Conservation (phyloP, 2,329 filamentous ascomycete species). For the Cordyceps militaris region DNA sequence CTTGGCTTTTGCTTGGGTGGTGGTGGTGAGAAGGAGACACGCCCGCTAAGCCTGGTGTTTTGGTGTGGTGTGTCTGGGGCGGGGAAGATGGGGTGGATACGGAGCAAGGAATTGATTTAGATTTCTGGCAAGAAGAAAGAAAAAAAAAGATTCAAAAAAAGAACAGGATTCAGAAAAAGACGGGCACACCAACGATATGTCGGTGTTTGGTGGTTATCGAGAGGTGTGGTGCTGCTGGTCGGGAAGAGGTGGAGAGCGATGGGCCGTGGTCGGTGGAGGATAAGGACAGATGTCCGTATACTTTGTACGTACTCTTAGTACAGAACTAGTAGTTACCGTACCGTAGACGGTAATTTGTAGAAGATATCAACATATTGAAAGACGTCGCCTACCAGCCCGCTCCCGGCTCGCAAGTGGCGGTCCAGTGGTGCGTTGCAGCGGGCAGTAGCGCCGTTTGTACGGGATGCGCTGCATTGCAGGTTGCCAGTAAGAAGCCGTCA, state of each 20-base stretch:
- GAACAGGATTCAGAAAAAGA: not conserved
- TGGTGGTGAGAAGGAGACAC: slow-evolving; percentile 2
- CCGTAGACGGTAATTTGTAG: too few species aligned
- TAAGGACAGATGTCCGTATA: too few species aligned
- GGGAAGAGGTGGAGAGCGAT: too few species aligned
- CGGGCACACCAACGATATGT: too few species aligned
- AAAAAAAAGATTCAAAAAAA: not conserved
- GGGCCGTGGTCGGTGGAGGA: too few species aligned
- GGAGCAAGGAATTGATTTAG: not conserved
- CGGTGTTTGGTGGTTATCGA: too few species aligned
- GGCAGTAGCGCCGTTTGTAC: not conserved
- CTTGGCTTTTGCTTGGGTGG: not conserved
- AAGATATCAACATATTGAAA: too few species aligned
- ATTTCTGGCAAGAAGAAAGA: too few species aligned
- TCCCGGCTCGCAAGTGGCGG: not conserved
- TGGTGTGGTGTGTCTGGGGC: slow-evolving; percentile 11
- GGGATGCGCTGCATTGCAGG: not conserved
- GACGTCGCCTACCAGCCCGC: not conserved
- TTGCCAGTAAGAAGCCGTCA: not conserved
- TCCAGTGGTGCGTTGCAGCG: slow-evolving; percentile 1
- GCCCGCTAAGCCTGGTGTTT: slow-evolving; percentile 8
- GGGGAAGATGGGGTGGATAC: slow-evolving; percentile 2
- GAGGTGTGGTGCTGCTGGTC: too few species aligned
- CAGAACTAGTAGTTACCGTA: too few species aligned
- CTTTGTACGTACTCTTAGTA: too few species aligned